Conservation (phyloP, 805 yeast species). For the Kazachstania bromeliacearum region DNA sequence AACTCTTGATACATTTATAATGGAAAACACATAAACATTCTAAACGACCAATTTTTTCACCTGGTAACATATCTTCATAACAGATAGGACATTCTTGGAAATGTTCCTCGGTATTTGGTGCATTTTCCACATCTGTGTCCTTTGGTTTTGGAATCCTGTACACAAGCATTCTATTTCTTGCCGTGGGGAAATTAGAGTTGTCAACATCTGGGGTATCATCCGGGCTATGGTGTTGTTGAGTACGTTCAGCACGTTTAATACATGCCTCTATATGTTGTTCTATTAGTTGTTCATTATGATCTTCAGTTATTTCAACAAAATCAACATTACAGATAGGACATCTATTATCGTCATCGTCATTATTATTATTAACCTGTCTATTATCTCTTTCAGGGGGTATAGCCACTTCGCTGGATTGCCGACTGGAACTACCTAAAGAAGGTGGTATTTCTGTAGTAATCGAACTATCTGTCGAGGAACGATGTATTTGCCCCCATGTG, state of each 20-base stretch:
- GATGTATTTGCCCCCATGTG: too few species aligned
- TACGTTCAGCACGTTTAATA: constrained; percentile 45
- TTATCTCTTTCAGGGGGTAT: too few species aligned
- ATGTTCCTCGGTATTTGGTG: too few species aligned
- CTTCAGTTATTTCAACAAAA: constrained; percentile 2
- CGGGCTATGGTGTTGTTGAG: constrained; percentile 43
- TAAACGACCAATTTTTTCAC: constrained; percentile 81
- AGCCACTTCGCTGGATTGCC: too few species aligned
- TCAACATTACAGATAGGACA: constrained; percentile 35
- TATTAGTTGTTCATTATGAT: constrained; percentile 24
- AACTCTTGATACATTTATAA: constrained; percentile 77
- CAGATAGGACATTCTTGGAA: constrained; percentile 88
- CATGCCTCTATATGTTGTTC: constrained; percentile 69
- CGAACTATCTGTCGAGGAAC: too few species aligned
- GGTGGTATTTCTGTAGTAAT: too few species aligned
- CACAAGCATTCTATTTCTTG: constrained; percentile 72
- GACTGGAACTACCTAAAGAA: too few species aligned
- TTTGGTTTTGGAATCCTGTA: constrained; percentile 36
- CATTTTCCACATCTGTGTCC: constrained; percentile 3
- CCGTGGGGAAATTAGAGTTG: constrained; percentile 3
- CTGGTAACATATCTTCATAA: constrained; percentile 76
- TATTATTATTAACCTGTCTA: neutral
- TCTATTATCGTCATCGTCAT: constrained; percentile 6
- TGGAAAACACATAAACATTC: constrained; percentile 95
- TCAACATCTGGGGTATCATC: constrained; percentile 25